A percentile compares a stretch with the other conserved stretches of the same genome.
These are phyloP conservation scores for Stentor roeselii DNA, from an alignment of 73 alveolate genomes.

Conservation along the genomic window DNA sequence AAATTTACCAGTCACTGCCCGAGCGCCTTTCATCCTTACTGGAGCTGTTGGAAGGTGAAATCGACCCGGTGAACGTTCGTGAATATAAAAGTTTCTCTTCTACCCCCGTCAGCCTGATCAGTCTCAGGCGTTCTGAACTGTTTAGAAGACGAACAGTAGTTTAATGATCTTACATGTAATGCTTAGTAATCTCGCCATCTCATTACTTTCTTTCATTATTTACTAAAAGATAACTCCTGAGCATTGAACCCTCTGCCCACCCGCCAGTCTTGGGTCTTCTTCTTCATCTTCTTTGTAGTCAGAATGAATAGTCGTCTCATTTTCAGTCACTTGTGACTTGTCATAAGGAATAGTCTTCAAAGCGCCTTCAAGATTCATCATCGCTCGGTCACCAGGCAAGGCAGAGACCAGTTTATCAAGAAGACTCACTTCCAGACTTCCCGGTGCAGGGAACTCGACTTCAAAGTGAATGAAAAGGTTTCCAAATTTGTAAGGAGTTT, in stretches of 20 bases:
- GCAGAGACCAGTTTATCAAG: too few relatives aligned
- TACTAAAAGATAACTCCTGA: background rate
- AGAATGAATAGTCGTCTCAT: background rate
- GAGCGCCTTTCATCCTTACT: background rate
- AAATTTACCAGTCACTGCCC: background rate
- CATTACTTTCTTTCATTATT: too few relatives aligned
- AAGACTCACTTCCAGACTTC: too few relatives aligned
- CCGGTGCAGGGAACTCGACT: slow-evolving; percentile 80
- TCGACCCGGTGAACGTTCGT: background rate
- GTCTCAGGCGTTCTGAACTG: background rate
- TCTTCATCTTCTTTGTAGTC: slow-evolving; percentile 3
- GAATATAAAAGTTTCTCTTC: background rate
- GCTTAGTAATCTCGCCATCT: too few relatives aligned
- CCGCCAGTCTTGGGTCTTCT: background rate
- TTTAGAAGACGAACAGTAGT: background rate
- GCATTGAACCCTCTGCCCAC: background rate
- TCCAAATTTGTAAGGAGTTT: slow-evolving; percentile 67
- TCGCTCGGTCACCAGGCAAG: too few relatives aligned
- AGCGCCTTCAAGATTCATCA: too few relatives aligned
- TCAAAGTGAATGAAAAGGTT: slow-evolving; percentile 74
- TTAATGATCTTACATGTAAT: too few relatives aligned
- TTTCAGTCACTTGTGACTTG: background rate
- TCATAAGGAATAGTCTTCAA: background rate
- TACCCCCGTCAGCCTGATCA: background rate
- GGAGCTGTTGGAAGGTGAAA: background rate